These are phyloP conservation scores for Ceratobasidium sp. DNA, from an alignment of 1,284 basidiomycete species.

Conservation along the genomic window DNA sequence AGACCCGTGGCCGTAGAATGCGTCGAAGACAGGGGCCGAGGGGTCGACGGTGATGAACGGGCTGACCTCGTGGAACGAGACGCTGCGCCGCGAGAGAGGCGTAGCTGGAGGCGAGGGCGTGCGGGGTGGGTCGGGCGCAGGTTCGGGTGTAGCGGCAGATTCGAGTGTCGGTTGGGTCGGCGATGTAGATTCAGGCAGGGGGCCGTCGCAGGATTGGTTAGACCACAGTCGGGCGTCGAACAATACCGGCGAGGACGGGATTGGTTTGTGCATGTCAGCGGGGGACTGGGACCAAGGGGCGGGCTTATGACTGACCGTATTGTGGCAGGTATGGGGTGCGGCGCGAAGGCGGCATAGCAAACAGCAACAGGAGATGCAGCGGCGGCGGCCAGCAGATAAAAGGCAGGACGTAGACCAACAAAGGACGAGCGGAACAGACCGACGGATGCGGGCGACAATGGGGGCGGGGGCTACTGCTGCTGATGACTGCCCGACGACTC, in stretches of 20 bases:
- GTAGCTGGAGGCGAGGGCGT: slow-evolving; percentile 34
- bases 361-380: slow-evolving; percentile 17
- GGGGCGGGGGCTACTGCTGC: slow-evolving; percentile 36
- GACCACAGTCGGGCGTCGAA: slow-evolving; percentile 40
- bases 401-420: slow-evolving; percentile 14
- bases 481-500: slow-evolving; percentile 42
- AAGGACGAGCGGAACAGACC: slow-evolving; percentile 29
- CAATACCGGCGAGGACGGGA: slow-evolving; percentile 37
- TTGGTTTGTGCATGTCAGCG: slow-evolving; percentile 21
- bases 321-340: slow-evolving; percentile 40
- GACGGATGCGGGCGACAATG: slow-evolving; percentile 43
- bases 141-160: background rate
- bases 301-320: slow-evolving; percentile 37
- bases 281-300: slow-evolving; percentile 16
- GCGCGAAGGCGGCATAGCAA: slow-evolving; percentile 42
- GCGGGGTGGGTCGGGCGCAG: background rate
- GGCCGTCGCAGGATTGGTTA: background rate
- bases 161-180: background rate
- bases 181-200: background rate
- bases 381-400: slow-evolving; percentile 10
- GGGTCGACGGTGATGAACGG: slow-evolving; percentile 40
- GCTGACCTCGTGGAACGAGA: slow-evolving; percentile 36
- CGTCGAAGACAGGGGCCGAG: background rate
- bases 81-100: slow-evolving; percentile 19
- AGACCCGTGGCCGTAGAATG: background rate